phyloP scores from a whole-genome alignment of 2,329 filamentous ascomycete species.

The Claviceps humidiphila region DNA sequence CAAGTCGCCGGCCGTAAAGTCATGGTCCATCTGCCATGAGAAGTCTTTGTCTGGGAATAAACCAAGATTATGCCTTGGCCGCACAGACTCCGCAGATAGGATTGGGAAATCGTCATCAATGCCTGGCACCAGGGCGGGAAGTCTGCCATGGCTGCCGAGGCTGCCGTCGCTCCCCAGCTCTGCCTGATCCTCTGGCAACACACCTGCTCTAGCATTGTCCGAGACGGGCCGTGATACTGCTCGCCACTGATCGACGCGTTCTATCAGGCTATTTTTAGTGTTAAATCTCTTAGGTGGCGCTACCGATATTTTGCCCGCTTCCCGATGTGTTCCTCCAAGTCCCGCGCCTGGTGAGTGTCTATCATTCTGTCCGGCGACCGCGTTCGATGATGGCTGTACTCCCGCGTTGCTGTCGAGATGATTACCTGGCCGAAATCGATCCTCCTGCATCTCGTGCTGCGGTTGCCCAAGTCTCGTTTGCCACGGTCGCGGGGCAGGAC shows the following conservation, averaged over 20 bases:
- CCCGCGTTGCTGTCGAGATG: conserved; percentile 18
- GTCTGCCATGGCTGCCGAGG: conserved; percentile 18
- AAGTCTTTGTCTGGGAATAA: conserved; percentile 38
- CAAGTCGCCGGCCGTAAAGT: conserved; percentile 43
- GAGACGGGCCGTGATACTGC: conserved; percentile 1
- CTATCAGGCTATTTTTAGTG: not conserved
- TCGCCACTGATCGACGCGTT: conserved; percentile 5
- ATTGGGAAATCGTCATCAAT: conserved; percentile 23
- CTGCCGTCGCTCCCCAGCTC: conserved; percentile 15
- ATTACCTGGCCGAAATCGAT: conserved; percentile 16
- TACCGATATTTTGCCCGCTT: not conserved
- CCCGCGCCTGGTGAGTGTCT: not conserved
- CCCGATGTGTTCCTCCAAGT: not conserved
- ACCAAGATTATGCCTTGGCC: not conserved
- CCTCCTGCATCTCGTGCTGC: conserved; percentile 18
- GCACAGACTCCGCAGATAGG: conserved; percentile 18
- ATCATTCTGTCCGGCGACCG: conserved; percentile 9
- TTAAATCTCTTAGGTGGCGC: not conserved
- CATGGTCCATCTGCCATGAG: conserved; percentile 42
- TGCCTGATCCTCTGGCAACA: conserved; percentile 7
- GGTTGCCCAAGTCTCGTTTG: conserved; percentile 17
- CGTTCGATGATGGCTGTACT: not conserved
- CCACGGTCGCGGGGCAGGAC: conserved; percentile 35
- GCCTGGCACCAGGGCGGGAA: conserved; percentile 26
- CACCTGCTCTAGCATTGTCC: not conserved